Evolutionary conservation across 176 grass and related monocot species (phyloP), one percentile per base, ranked within the genome.

Genomic region (Alloteropsis semialata): DNA sequence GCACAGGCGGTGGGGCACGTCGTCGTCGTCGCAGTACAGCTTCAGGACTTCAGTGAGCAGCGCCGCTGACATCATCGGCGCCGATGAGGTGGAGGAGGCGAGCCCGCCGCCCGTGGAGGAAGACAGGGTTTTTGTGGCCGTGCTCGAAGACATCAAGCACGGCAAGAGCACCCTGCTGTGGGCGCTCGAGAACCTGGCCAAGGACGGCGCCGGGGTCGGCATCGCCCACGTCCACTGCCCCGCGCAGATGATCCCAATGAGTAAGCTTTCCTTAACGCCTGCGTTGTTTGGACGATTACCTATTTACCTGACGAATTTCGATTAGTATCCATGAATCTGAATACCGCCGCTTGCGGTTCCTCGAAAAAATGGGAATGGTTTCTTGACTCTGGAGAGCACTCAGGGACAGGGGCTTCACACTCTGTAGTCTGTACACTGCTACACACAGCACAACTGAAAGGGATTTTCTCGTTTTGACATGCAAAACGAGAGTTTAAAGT

Each of bases 211-310:
- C 2, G 82, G 56, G n/a, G 32, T 90, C 39, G 87, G 71, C 1
- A 45, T 93, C n/a, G 67, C 24, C 8, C 91, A 93, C 59, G 88
- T 93, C 79, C 84, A 93, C 81, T 33, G 84, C 74, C 88, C 91
- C 10, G 50, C 87, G 56, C 71, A 88, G 81, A 78, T 56, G 83
- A 88, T 85, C 24, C 81, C 87, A 17, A 80, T 87, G 21, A 81
- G 80, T 89, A 89, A 76, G 84, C 21, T 49, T 70, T 54, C 41
- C 22, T 32, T 38, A 24, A 5, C 2, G 1, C 44, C 22, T 0
- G 8, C 1, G 11, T 19, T 49, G 1, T 33, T 46, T 36, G 9
- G 21, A 33, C 18, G 28, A 64, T 13, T n/a, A n/a, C n/a, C n/a
- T n/a, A n/a, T 19, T 28, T 19, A n/a, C n/a, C 13, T 38, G n/a